Conservation (phyloP, 805 yeast species). For the Schwanniomyces vanrijiae region DNA sequence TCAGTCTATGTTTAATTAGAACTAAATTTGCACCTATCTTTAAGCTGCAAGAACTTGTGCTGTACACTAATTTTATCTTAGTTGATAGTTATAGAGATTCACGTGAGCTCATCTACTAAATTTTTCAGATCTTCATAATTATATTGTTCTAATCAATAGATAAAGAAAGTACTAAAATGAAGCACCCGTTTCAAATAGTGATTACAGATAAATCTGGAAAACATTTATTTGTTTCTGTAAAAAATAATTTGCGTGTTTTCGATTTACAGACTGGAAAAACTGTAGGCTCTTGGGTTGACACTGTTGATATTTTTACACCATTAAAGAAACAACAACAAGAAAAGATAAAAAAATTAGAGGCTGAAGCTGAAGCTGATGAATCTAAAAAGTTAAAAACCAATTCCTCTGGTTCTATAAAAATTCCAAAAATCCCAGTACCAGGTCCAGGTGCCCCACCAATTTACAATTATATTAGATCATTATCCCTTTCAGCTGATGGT, state of each 20-base stretch:
- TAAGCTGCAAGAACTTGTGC: too few relatives aligned
- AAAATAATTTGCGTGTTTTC: slow-evolving; percentile 59
- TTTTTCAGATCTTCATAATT: slow-evolving; percentile 4
- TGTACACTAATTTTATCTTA: too few relatives aligned
- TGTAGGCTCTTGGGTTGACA: slow-evolving; percentile 66
- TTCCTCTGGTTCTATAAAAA: slow-evolving; percentile 19
- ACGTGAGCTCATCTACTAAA: slow-evolving; percentile 6
- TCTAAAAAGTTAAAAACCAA: slow-evolving; percentile 31
- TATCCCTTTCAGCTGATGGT: slow-evolving; percentile 53
- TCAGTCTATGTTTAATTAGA: not conserved
- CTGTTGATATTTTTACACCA: slow-evolving; percentile 45
- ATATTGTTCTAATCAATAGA: not conserved
- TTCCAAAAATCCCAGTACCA: slow-evolving; percentile 58
- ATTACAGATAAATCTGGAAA: slow-evolving; percentile 44
- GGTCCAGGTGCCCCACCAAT: slow-evolving; percentile 71
- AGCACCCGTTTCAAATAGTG: slow-evolving; percentile 70
- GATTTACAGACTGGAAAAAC: slow-evolving; percentile 35
- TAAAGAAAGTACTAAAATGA: slow-evolving; percentile 32
- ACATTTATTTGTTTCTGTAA: slow-evolving; percentile 54
- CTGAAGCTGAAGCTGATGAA: slow-evolving; percentile 25
- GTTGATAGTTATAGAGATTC: not conserved
- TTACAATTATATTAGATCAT: slow-evolving; percentile 65
- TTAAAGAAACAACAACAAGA: slow-evolving; percentile 50
- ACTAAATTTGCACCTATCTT: not conserved
- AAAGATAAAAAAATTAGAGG: slow-evolving; percentile 30